Conservation (phyloP, 208 protist genomes). For the Novymonas esmeraldas region DNA sequence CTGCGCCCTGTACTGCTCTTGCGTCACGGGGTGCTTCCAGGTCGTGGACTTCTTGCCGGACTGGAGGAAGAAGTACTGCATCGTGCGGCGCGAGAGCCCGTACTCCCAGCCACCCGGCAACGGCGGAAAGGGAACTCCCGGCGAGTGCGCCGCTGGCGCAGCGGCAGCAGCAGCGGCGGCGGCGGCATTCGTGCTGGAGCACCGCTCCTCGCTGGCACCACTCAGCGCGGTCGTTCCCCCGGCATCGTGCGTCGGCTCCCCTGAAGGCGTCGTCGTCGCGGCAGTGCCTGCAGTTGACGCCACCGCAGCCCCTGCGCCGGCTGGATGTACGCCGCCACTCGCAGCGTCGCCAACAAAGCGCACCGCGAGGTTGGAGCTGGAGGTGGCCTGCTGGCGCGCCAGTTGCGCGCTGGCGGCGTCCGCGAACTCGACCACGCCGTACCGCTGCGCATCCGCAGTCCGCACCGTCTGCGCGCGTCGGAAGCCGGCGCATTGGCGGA, state of each 20-base stretch:
- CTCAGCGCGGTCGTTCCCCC: neutral
- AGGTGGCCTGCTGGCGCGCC: conserved; percentile 23
- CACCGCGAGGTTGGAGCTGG: conserved; percentile 1
- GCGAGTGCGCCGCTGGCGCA: neutral
- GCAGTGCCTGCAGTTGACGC: no score
- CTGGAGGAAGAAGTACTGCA: conserved; percentile 39
- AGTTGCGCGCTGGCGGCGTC: conserved; percentile 12
- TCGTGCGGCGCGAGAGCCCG: conserved; percentile 33
- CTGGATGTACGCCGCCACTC: neutral
- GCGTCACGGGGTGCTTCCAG: conserved; percentile 39
- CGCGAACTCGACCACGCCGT: conserved; percentile 34
- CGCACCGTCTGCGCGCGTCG: conserved; percentile 34
- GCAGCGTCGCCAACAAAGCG: conserved; percentile 5
- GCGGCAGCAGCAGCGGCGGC: neutral
- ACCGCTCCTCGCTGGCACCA: neutral
- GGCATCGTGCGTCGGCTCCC: neutral
- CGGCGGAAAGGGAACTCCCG: conserved; percentile 30
- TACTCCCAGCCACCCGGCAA: conserved; percentile 34
- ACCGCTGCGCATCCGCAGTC: conserved; percentile 20
- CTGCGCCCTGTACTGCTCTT: conserved; percentile 35
- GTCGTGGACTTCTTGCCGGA: conserved; percentile 37
- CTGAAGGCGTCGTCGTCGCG: neutral
- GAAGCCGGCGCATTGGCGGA: conserved; percentile 29
- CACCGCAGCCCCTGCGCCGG: no score
- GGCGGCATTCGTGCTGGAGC: neutral